Base-by-base conservation (phyloP, 257 asterid species). In the Solanum dulcamara region DNA sequence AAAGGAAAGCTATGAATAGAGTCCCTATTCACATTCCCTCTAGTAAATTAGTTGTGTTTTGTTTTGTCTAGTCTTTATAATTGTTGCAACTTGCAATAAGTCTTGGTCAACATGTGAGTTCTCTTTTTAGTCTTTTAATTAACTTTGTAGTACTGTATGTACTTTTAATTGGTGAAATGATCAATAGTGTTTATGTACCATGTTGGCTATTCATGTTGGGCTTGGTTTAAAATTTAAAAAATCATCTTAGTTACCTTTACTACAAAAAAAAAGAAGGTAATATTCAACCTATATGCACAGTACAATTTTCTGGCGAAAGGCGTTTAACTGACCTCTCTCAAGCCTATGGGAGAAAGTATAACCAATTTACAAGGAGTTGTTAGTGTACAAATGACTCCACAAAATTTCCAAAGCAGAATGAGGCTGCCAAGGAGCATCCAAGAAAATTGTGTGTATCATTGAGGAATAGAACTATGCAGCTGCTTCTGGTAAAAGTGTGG, bases 401-500 rank as follows among this genome's bases (percentile, higher is more conserved):
- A 68, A 44, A 44, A 13, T 13, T 42, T 75, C 20, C 59, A 75
- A 44, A 44, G 59, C n/a, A 75, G 14, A 42, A 24, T 22, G 38
- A 75, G 59, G 1, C 24, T 24, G 38, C 81, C 81, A 24, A 42
- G 57, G n/a, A 42, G 15, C 5, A 35, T 57, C 10, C 4, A 26
- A 24, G 84, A 83, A 87, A 42, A 74, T 7, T 42, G 7, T 62
- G 55, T 53, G 50, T 53, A 88, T 90, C 88, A 93, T 62, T 77
- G 92, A 59, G 93, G 87, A 80, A 87, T 74, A 46, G 92, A 88
- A 85, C 88, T 90, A 79, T 89, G 88, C 68, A 81, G 88, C 81
- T 90, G 93, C 46, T 87, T 90, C 84, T 93, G 98, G 90, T 95
- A 96, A 84, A 96, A 96, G 53, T 94, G 97, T 20, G 99, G 99